Evolutionary conservation across 164 flowering plant species (phyloP).

Genomic region (Cinnamomum micranthum): DNA sequence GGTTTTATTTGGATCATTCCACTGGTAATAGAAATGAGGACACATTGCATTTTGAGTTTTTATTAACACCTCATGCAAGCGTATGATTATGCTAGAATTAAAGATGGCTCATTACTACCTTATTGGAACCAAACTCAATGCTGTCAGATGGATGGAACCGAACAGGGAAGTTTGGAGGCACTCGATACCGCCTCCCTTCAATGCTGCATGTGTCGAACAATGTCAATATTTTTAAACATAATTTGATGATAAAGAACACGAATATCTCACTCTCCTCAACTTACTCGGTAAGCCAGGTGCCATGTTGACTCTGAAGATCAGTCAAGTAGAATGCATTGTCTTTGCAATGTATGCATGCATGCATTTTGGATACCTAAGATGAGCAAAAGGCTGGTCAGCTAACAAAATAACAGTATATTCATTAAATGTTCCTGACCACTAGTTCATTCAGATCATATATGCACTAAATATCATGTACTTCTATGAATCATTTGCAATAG

Average conservation of each 20-base stretch:
- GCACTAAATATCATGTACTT: not conserved
- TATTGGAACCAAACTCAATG: conserved; percentile 68
- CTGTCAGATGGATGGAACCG: conserved; percentile 73
- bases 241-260: not conserved
- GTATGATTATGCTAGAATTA: not conserved
- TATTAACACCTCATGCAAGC: too few species aligned
- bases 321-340: conserved; percentile 76
- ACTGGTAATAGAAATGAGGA: too few species aligned
- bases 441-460: not conserved
- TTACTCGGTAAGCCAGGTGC: conserved; percentile 83
- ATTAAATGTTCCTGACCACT: not conserved
- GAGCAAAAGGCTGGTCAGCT: not conserved
- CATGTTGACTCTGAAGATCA: conserved; percentile 73
- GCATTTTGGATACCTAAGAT: conserved; percentile 66
- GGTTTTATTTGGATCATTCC: too few species aligned
- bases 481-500: not conserved
- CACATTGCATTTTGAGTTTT: too few species aligned
- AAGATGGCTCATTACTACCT: conserved; percentile 31
- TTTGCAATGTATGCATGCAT: conserved; percentile 66
- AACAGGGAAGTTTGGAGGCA: conserved; percentile 63
- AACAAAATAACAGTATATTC: not conserved
- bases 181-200: conserved; percentile 62
- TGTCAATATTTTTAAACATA: not conserved
- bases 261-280: conserved; percentile 17
- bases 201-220: conserved; percentile 42